Evolutionary conservation across 2,329 filamentous ascomycete genomes (phyloP), one percentile per base, ranked within the genome.

Genomic region (Phialophora expanda): DNA sequence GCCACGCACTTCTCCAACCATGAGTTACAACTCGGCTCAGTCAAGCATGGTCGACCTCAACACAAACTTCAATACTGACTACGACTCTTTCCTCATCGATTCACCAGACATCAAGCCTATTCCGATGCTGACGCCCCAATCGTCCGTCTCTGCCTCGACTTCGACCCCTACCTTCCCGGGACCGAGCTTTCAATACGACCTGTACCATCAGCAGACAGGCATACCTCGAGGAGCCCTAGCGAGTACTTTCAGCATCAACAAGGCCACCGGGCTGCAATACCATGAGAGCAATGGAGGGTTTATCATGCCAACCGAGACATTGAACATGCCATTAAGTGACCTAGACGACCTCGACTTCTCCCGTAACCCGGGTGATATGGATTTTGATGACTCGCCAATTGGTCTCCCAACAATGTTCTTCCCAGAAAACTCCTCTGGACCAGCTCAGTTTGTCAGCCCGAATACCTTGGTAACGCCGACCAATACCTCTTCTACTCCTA

Each of bases 171-270:
- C 84, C 70, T 86, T 93, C 75, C 88, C 87, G 56, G 91, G 88
- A 41, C 94, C 95, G 8, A 97, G 92, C 78, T 93, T 97, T 81
- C 92, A 96, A 79, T 98, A 98, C 83, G 91, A 93, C 74, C 88
- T 92, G 75, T 96, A 97, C 82, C 91, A 92, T 81, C 95, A 99
- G 77, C 93, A 97, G 82, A 97, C 95, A 3, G 93, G 93, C 69
- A 88, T 97, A 32, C 92, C 95, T 0, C 89, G 92, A 1, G 93
- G 93, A 68, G 93, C 92, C 60, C 83, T 95, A 69, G 88, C 90
- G 50, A 91, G 87, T 78, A 90, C 93, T 12, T 86, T 95, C 75
- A 90, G 91, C 41, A 86, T 95, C 73, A 93, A 91, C 77, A 85
- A 90, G 75, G 80, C 79, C 69, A 84, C 71, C 55, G 74, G 75